Evolutionary conservation across 2,329 filamentous ascomycete genomes (phyloP), one percentile per base, ranked within the genome.

Genomic region (Fusarium luffae): DNA sequence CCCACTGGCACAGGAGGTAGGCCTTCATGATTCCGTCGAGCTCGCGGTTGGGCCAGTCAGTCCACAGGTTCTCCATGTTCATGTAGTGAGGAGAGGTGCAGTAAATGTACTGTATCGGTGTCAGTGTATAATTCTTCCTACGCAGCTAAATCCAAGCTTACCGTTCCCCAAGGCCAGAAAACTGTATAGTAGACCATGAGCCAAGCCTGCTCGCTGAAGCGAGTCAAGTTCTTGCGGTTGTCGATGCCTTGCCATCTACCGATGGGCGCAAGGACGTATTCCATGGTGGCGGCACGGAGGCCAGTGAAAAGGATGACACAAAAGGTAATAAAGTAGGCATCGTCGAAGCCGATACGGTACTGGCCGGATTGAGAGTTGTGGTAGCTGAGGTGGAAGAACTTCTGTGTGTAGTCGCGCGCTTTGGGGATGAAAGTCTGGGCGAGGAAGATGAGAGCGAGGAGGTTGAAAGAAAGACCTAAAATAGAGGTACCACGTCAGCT

Each of bases 191-290:
- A 98, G 46, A 96, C 80, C 59, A 97, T 82, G 77, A 97, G 85
- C 93, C 95, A 98, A 48, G 91, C 93, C 82, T 99, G 96, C 82
- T 99, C 96, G 67, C 93, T 93, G 81, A 98, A 97, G 62, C 96
- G 88, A 50, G 93, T 88, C 63, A 91, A 83, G 48, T 89, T 89
- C 82, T 97, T 98, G 77, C 85, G 85, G 77, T 91, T 92, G 73
- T 86, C 86, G 74, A 98, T 88, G 37, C 95, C 95, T 68, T 87
- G 86, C 49, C 85, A 82, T 69, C 88, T 89, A 44, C 92, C 94
- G 59, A 97, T 81, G 9, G 95, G 96, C 21, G 89, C 89, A 54
- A 98, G 85, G 14, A 97, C 75, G 82, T 97, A 96, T 78, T 98
- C 94, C 89, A 98, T 97, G 59, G 88, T 85, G 54, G 89, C 89